Base-by-base conservation (phyloP, 768 basidiomycete genomes). In the Xerocomellus chrysenteron region DNA sequence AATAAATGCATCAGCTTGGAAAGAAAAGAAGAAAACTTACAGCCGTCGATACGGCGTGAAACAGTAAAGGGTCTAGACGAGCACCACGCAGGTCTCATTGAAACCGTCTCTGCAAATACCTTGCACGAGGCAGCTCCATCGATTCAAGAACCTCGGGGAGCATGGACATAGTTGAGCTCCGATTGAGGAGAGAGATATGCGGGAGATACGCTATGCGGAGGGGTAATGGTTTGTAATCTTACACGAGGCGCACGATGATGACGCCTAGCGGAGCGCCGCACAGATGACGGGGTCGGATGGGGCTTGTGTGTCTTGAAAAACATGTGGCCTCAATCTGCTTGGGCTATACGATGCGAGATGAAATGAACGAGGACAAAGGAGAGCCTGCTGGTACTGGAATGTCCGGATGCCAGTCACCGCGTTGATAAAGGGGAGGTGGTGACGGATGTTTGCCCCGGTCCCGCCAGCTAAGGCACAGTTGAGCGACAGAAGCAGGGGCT, bases 71-170 rank as follows among this genome's bases (percentile, higher is more conserved):
- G 28, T 28, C 5, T 28, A 11, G 17, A 44, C 33, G 32, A 26
- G 11, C 8, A 13, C 19, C 42, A 37, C 12, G 26, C 1, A 9
- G 24, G 30, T 14, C 21, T 62, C 37, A 65, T 45, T 56, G 47
- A 44, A 36, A 33, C 32, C 49, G 50, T 45, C 54, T 67, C 48
- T 66, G 60, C 48, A 60, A 32, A 32, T 64, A 65, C 32, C 44
- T 56, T 10, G 79, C 80, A 36, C 88, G 74, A 7, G 89, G 88
- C 10, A 76, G 74, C 68, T 83, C 83, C 89, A 90, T 91, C 80
- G 77, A 28, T 28, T 28, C 26, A 28, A 1, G 26, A 37, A 91
- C 64, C 73, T 87, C 84, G 2, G 83, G 78, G 41, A 5, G 60
- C 56, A 32, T 64, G 65, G 32, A 56, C 57, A 62, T 80, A 80